Conservation (phyloP, 805 yeast species). For the Saturnispora diversa region DNA sequence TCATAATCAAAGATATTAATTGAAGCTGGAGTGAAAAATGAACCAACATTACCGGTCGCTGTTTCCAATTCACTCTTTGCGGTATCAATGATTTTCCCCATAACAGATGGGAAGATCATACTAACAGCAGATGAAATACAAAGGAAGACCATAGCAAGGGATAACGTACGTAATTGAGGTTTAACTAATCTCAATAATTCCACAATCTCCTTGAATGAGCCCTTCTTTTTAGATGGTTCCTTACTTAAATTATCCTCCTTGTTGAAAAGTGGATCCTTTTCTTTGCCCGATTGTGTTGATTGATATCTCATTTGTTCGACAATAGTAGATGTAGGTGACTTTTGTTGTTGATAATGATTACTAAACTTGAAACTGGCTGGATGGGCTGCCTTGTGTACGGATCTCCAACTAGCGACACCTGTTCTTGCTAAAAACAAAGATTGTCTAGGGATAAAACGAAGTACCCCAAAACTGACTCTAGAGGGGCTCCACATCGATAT, state of each 20-base stretch:
- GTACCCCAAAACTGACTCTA: constrained; percentile 1
- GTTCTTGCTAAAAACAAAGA: neutral
- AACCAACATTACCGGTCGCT: constrained; percentile 1
- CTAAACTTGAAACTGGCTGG: constrained; percentile 2
- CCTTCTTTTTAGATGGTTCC: constrained; percentile 13
- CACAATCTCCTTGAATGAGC: constrained; percentile 32
- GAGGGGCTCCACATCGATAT: constrained; percentile 6
- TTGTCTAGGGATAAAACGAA: neutral
- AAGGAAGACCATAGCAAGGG: constrained; percentile 56
- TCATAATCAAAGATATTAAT: constrained; percentile 39
- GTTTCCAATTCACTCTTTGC: constrained; percentile 31
- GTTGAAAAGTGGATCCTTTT: neutral
- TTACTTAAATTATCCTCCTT: neutral
- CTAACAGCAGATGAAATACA: constrained; percentile 68
- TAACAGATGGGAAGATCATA: constrained; percentile 72
- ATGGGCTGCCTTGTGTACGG: neutral
- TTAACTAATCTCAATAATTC: constrained; percentile 49
- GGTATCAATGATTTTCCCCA: constrained; percentile 80
- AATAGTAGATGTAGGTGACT: neutral
- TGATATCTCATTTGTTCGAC: constrained; percentile 5
- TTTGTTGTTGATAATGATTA: neutral
- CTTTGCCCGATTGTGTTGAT: neutral
- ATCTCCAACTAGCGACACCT: neutral
- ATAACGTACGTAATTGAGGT: constrained; percentile 47
- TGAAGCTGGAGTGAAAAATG: constrained; percentile 13